A percentile compares a stretch with the other conserved stretches of the same genome.
These are phyloP conservation scores for Pseudogymnoascus verrucosus DNA, from an alignment of 2,329 filamentous ascomycete genomes.

Conservation along the genomic window DNA sequence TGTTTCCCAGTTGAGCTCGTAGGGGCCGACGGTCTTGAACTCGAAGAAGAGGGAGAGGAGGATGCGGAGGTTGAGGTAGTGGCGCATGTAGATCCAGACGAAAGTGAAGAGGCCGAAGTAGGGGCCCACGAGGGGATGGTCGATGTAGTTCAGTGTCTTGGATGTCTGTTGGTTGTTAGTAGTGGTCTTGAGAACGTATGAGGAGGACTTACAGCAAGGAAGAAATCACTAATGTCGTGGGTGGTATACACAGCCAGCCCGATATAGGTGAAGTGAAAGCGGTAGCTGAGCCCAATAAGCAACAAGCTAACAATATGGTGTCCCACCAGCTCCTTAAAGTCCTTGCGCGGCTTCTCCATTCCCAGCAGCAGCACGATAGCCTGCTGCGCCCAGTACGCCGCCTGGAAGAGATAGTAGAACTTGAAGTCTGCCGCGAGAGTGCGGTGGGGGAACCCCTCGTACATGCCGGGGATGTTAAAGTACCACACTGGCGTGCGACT, in stretches of 20 bases:
- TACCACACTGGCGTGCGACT: slow-evolving; percentile 84
- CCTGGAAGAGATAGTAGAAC: slow-evolving; percentile 92
- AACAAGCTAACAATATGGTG: slow-evolving; percentile 86
- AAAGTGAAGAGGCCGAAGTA: slow-evolving; percentile 79
- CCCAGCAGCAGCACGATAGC: slow-evolving; percentile 78
- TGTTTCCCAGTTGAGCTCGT: slow-evolving; percentile 66
- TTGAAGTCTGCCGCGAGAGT: slow-evolving; percentile 78
- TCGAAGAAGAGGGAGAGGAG: slow-evolving; percentile 68
- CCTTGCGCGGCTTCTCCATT: slow-evolving; percentile 88
- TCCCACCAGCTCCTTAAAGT: slow-evolving; percentile 86
- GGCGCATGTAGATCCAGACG: slow-evolving; percentile 83
- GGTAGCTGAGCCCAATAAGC: slow-evolving; percentile 79
- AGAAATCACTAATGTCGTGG: slow-evolving; percentile 91
- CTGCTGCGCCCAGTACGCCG: slow-evolving; percentile 93
- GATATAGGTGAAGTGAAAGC: slow-evolving; percentile 97
- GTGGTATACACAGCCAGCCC: slow-evolving; percentile 89
- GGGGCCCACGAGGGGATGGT: slow-evolving; percentile 67
- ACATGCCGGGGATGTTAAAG: slow-evolving; percentile 87
- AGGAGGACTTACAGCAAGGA: slow-evolving; percentile 64
- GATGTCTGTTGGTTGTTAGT: slow-evolving; percentile 54
- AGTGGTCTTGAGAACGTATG: not conserved
- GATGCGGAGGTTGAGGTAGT: slow-evolving; percentile 74
- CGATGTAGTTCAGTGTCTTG: slow-evolving; percentile 86
- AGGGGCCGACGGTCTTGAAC: slow-evolving; percentile 67
- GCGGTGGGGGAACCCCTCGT: slow-evolving; percentile 76